Percentiles rank a stretch among this genome's conserved stretches.
These are phyloP conservation scores for Trichoderma sp. DNA, from an alignment of 2,329 filamentous ascomycete genomes.

Conservation along the genomic window DNA sequence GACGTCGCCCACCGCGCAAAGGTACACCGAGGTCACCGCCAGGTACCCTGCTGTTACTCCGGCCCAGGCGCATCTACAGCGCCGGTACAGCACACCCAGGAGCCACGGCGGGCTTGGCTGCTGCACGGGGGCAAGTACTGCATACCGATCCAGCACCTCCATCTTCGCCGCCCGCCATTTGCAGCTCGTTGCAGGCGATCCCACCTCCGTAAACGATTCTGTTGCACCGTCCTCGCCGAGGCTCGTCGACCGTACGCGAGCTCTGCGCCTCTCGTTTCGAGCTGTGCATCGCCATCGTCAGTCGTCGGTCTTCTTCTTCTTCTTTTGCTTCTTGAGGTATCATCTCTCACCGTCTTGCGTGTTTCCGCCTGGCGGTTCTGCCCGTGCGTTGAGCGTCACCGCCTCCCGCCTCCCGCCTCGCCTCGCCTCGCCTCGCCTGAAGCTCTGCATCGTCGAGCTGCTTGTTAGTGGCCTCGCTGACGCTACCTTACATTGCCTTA, in stretches of 20 bases:
- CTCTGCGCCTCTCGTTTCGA: not conserved
- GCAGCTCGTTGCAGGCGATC: constrained; percentile 1
- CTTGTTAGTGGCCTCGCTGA: not conserved
- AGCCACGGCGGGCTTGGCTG: not conserved
- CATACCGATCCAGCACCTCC: constrained; percentile 22
- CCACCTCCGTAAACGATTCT: constrained; percentile 24
- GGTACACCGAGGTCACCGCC: constrained; percentile 5
- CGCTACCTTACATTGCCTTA: not conserved
- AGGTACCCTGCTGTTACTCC: not conserved
- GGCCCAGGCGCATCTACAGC: not conserved
- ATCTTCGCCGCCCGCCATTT: constrained; percentile 14
- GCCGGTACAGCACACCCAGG: not conserved
- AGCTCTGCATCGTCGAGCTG: constrained; percentile 15
- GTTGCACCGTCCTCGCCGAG: constrained; percentile 17
- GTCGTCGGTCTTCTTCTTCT: not conserved
- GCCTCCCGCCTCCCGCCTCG: not conserved
- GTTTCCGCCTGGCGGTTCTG: not conserved
- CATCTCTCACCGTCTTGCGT: not conserved
- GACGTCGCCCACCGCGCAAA: not conserved
- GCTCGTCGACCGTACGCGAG: constrained; percentile 16
- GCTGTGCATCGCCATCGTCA: constrained; percentile 19
- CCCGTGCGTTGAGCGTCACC: not conserved
- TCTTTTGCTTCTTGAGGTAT: not conserved
- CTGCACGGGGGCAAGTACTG: not conserved
- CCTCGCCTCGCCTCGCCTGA: constrained; percentile 5